phyloP scores from a whole-genome alignment of 352 stramenopile species.

The Globisporangium orthogonon region DNA sequence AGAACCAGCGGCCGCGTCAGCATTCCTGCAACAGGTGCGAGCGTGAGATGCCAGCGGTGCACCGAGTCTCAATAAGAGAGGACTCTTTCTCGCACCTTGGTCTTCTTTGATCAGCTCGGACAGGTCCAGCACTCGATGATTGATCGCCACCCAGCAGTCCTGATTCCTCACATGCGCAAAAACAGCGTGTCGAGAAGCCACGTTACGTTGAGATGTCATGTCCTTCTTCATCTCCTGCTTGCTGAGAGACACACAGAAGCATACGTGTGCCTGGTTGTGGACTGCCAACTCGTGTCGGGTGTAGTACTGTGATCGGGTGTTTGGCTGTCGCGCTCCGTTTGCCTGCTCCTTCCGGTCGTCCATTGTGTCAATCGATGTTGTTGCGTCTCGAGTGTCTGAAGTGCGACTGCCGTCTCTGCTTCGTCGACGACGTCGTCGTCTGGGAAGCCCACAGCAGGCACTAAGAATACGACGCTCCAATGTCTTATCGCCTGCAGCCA shows the following conservation, averaged over 20 bases:
- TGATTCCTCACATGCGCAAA: slow-evolving; percentile 9
- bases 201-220: no score
- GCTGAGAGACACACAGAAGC: not conserved
- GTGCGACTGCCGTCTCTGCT: no score
- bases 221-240: no score
- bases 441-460: no score
- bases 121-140: slow-evolving; percentile 81
- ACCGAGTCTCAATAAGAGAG: not conserved
- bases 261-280: slow-evolving; percentile 80
- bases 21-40: slow-evolving; percentile 22
- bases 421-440: no score
- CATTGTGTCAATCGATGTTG: not conserved
- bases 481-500: no score
- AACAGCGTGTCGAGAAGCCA: no score
- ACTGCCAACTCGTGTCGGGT: slow-evolving; percentile 69
- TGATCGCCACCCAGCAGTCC: slow-evolving; percentile 77
- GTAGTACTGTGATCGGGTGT: slow-evolving; percentile 37
- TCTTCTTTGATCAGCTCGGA: slow-evolving; percentile 66
- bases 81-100: slow-evolving; percentile 20
- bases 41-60: not conserved
- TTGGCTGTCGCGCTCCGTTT: not conserved
- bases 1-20: slow-evolving; percentile 79
- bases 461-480: no score
- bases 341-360: not conserved
- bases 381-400: no score